phyloP scores from a whole-genome alignment of 2,329 filamentous ascomycete genomes.

The Fusarium tuaranense region DNA sequence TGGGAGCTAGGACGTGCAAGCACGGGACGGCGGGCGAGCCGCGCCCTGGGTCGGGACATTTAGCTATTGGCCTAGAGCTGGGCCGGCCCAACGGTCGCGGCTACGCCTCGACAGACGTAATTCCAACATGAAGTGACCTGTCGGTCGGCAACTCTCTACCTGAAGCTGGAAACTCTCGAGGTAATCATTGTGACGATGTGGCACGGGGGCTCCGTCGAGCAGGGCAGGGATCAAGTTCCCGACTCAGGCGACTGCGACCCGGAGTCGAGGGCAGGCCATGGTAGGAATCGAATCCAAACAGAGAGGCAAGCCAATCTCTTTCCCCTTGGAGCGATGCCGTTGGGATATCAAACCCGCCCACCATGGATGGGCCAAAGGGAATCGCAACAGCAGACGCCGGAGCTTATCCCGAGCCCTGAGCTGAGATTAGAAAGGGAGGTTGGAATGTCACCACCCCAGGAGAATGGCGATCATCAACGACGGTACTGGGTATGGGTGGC shows the following conservation, averaged over 20 bases:
- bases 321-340: constrained; percentile 22
- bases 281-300: constrained; percentile 2
- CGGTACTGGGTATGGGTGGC: constrained; percentile 7
- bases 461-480: constrained; percentile 21
- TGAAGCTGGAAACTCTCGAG: constrained; percentile 22
- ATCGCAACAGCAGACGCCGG: not conserved
- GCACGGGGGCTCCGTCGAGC: constrained; percentile 1
- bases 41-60: constrained; percentile 40
- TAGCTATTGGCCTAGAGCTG: constrained; percentile 34
- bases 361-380: constrained; percentile 10
- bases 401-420: constrained; percentile 21
- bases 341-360: constrained; percentile 5
- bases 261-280: not conserved
- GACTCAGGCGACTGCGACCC: not conserved
- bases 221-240: constrained; percentile 6
- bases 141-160: constrained; percentile 17
- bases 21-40: constrained; percentile 30
- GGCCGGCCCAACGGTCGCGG: constrained; percentile 33
- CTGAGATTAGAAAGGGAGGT: constrained; percentile 33
- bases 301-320: constrained; percentile 4
- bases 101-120: constrained; percentile 26
- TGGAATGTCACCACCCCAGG: constrained; percentile 25
- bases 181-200: constrained; percentile 15
- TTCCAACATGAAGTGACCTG: constrained; percentile 23
- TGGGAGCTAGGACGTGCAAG: constrained; percentile 21